phyloP scores from a whole-genome alignment of 345 rosid genomes.

The Rhodamnia argentea region DNA sequence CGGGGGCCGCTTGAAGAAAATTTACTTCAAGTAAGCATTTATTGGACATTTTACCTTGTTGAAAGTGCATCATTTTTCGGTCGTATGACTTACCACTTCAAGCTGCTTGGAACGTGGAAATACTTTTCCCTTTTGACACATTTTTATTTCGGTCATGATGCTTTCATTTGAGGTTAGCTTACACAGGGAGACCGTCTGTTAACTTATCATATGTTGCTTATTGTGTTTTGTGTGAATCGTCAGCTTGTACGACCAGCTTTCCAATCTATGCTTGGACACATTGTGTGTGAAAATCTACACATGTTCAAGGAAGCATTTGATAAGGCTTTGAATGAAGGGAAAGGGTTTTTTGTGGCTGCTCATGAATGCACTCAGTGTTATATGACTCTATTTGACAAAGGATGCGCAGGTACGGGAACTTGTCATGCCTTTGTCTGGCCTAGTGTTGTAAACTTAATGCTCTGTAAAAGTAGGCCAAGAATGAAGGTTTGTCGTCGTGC shows the following conservation, averaged over 20 bases:
- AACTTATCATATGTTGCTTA: not conserved
- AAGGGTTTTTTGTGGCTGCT: no score
- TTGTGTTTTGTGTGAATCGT: not conserved
- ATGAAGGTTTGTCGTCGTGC: not conserved
- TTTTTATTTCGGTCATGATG: not conserved
- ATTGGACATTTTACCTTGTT: not conserved
- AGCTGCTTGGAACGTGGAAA: not conserved
- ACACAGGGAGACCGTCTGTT: not conserved
- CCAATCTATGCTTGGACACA: slow-evolving; percentile 67
- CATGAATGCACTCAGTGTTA: no score
- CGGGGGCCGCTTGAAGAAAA: slow-evolving; percentile 80
- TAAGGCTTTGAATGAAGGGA: slow-evolving; percentile 59
- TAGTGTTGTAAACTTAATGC: not conserved
- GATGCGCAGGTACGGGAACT: slow-evolving; percentile 46
- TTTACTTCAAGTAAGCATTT: slow-evolving; percentile 60
- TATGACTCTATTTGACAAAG: no score
- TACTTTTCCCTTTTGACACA: not conserved
- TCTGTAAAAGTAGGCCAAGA: not conserved
- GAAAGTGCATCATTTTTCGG: no score
- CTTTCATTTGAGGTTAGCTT: not conserved
- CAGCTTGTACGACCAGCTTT: slow-evolving; percentile 88
- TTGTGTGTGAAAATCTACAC: slow-evolving; percentile 60
- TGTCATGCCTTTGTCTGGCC: not conserved
- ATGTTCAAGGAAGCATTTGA: slow-evolving; percentile 67
- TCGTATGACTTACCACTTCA: not conserved